phyloP scores from a whole-genome alignment of 352 stramenopile species.

The Globisporangium paroecandrum region DNA sequence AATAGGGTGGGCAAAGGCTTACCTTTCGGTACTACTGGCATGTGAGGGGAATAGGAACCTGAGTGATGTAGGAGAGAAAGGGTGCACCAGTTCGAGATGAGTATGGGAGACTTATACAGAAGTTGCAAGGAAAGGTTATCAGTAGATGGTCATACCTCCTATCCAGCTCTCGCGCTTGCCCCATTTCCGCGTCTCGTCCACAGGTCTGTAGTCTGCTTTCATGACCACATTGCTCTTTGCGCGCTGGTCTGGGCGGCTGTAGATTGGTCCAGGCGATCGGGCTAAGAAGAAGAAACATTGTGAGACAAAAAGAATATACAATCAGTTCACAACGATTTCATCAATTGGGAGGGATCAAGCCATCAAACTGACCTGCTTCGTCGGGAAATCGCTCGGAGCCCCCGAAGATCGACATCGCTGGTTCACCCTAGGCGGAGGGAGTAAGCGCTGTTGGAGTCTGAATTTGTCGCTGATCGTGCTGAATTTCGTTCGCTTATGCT shows the following conservation, averaged over 20 bases:
- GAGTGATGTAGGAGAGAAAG: not conserved
- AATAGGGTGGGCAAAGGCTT: not conserved
- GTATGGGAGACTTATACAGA: not conserved
- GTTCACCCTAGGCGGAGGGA: not conserved
- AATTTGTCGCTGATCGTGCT: not conserved
- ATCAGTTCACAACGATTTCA: not conserved
- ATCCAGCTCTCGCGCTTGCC: conserved; percentile 85
- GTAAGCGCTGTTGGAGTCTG: not conserved
- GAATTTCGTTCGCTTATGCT: conserved; percentile 1
- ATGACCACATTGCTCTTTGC: conserved; percentile 66
- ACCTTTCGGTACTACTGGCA: conserved; percentile 64
- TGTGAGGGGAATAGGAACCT: conserved; percentile 44
- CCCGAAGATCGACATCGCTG: conserved; percentile 73
- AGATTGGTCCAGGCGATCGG: conserved; percentile 73
- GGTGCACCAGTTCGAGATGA: not conserved
- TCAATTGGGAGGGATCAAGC: not conserved
- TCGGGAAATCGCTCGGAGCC: conserved; percentile 70
- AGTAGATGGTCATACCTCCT: conserved; percentile 28
- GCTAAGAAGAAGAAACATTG: conserved; percentile 18
- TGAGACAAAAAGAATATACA: not conserved
- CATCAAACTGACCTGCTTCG: conserved; percentile 44
- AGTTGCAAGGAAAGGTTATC: not conserved
- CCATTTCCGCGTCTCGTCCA: conserved; percentile 65
- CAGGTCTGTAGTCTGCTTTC: conserved; percentile 60
- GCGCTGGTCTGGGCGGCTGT: conserved; percentile 53